phyloP scores from a whole-genome alignment of 306 rosid species.

The Corylus heterophylla region DNA sequence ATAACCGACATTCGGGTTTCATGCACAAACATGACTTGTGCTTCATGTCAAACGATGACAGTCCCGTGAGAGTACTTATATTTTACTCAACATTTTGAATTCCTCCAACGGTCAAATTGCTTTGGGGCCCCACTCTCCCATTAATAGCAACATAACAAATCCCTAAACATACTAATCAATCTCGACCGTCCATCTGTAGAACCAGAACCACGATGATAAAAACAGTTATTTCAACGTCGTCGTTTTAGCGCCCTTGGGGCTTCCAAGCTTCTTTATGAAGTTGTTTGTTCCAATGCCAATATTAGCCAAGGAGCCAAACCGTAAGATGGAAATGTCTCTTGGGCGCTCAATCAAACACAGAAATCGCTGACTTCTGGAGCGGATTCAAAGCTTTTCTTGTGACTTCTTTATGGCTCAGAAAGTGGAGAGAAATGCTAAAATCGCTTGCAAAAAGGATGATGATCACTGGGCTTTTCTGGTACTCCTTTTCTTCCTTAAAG shows the following conservation, averaged over 20 bases:
- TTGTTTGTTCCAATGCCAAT: not conserved
- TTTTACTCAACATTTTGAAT: not conserved
- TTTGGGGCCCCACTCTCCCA: not conserved
- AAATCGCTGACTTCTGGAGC: not conserved
- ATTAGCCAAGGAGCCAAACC: slow-evolving; percentile 8
- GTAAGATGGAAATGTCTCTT: slow-evolving; percentile 23
- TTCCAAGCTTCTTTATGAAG: too few species aligned
- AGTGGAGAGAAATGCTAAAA: slow-evolving; percentile 18
- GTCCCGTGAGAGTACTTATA: not conserved
- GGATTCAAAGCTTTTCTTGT: not conserved
- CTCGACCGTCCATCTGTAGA: slow-evolving; percentile 3
- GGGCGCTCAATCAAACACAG: slow-evolving; percentile 6
- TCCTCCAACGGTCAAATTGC: slow-evolving; percentile 35
- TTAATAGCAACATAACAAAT: not conserved
- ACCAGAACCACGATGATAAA: not conserved
- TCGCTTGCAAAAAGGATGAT: slow-evolving; percentile 29
- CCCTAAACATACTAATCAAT: not conserved
- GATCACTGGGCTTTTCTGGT: slow-evolving; percentile 87
- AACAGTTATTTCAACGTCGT: not conserved
- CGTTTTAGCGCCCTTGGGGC: not conserved
- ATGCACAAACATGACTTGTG: not conserved
- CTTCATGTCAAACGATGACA: not conserved
- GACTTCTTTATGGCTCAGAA: slow-evolving; percentile 15
- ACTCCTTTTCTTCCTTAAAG: not conserved
- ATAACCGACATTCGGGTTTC: too few species aligned